Base-by-base conservation (phyloP, 345 rosid genomes). In the Murraya koenigii region DNA sequence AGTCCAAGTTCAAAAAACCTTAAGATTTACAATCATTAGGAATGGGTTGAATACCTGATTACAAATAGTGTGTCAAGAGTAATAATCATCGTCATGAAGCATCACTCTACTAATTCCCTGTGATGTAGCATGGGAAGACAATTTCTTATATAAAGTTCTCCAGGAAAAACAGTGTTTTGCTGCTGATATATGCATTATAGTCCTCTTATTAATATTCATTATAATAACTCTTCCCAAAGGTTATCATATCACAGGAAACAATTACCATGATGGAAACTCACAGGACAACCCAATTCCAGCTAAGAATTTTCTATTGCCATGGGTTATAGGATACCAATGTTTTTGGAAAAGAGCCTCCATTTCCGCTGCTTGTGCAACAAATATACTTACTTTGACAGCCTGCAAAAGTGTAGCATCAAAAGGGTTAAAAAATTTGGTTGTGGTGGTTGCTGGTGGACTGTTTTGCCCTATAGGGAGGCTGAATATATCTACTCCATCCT, bases 351-450 rank as follows among this genome's bases (percentile, higher is more conserved):
- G 98, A 97, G 35, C 98, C 98, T 36, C 98, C 97, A 79, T 96
- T 96, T 75, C 97, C 97, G 92, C 99, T 66, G 98, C 98, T 85
- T 96, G 97, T 68, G 92, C 98, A 74, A 96, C 97, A 84, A 96
- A 96, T 47, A 94, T 93, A 84, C 97, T 98, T 77, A 97, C 97
- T 83, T 94, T 96, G 76, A 94, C 98, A 75, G 98, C 98, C 49
- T 5, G 90, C 94, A 70, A 94, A 85, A 96, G 98, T 49, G 95
- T 94, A 70, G 91, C 95, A 87, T 96, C 98, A 66, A 96, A 96
- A 52, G 99, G 99, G 80, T 96, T 96, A 56, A 94, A 85, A 80
- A 82, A 92, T 52, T 97, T 94, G 59, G 92, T 92, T 85, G 86
- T 92, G 11, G 95, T 94, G 30, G 90, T 89, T 78, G 97, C 86